Base-by-base conservation (phyloP, 768 basidiomycete species). In the Zangia roseola region DNA sequence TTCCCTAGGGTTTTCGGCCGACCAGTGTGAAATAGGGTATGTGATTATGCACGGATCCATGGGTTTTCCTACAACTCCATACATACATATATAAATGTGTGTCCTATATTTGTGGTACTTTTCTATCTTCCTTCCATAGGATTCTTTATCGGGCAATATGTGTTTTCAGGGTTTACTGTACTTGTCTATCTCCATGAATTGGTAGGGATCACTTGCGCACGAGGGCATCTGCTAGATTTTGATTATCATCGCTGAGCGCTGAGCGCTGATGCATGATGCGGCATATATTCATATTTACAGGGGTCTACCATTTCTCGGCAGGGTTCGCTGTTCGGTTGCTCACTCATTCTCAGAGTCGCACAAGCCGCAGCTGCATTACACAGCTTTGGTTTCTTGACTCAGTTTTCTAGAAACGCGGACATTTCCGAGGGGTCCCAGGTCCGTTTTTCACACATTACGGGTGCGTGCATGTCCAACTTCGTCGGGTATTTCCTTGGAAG, bases 1-100 rank as follows among this genome's bases (percentile, higher is more conserved):
- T 43, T 47, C 43, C 12, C 5, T 48, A 46, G 53, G 59, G 53
- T 49, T 49, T 51, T 47, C 16, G 13, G 23, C n/a, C 50, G 20
- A 40, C 28, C 21, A 19, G 34, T 60, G 43, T 34, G 55, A 41
- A 17, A 54, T 58, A 54, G 59, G 58, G 52, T 50, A 38, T 43
- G 17, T 35, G 42, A 26, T 42, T 58, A 49, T 44, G 43, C 45
- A 35, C n/a, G 39, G 49, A 47, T 55, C 13, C 38, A 21, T 49
- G n/a, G n/a, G n/a, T n/a, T n/a, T n/a, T n/a, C n/a, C n/a, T 39
- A 21, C 5, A 50, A n/a, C 35, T 28, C 13, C 43, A 47, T 49
- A 20, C 36, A 36, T 36, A 38, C 16, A 35, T 50, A 37, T 19
- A 23, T 34, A 21, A 16, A 36, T 43, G 25, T 53, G 41, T 28